Evolutionary conservation across 371 early-diverging fungal species (phyloP).

Genomic region (Mortierella sp.): DNA sequence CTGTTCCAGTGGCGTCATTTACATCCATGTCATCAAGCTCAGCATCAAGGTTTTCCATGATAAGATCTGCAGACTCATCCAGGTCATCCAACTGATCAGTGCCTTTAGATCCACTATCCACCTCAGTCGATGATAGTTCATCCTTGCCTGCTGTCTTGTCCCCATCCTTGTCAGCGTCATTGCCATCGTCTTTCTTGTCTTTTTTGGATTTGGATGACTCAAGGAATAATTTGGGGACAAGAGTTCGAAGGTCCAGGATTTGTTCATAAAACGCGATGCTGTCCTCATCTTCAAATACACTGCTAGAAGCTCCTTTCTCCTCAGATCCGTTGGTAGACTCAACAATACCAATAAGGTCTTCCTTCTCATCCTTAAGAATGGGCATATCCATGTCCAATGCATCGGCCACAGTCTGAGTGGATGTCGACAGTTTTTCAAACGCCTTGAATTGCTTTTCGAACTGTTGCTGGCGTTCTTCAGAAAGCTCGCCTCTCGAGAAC

Average conservation of each 20-base stretch:
- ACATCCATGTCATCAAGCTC: constrained; percentile 53
- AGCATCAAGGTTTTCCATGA: constrained; percentile 45
- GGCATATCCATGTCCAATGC: constrained; percentile 79
- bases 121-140: constrained; percentile 18
- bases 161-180: constrained; percentile 47
- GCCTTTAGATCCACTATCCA: constrained; percentile 31
- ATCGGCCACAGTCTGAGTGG: constrained; percentile 65
- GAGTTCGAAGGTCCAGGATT: constrained; percentile 76
- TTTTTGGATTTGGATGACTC: constrained; percentile 60
- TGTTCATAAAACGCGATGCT: constrained; percentile 87
- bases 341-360: constrained; percentile 39
- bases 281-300: constrained; percentile 93
- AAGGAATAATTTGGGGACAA: constrained; percentile 86
- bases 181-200: constrained; percentile 56
- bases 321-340: constrained; percentile 33
- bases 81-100: constrained; percentile 38
- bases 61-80: constrained; percentile 39
- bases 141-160: constrained; percentile 33
- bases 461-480: constrained; percentile 85
- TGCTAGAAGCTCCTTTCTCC: constrained; percentile 62
- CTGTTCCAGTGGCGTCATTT: constrained; percentile 41
- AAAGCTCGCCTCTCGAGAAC: constrained; percentile 86
- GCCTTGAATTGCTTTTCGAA: constrained; percentile 78
- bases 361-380: constrained; percentile 57
- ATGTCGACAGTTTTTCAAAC: constrained; percentile 72